A percentile compares a stretch with the other conserved stretches of the same genome.
These are phyloP conservation scores for Staphylotrichum longicolle DNA, from an alignment of 495 filamentous ascomycete genomes.

Conservation along the genomic window DNA sequence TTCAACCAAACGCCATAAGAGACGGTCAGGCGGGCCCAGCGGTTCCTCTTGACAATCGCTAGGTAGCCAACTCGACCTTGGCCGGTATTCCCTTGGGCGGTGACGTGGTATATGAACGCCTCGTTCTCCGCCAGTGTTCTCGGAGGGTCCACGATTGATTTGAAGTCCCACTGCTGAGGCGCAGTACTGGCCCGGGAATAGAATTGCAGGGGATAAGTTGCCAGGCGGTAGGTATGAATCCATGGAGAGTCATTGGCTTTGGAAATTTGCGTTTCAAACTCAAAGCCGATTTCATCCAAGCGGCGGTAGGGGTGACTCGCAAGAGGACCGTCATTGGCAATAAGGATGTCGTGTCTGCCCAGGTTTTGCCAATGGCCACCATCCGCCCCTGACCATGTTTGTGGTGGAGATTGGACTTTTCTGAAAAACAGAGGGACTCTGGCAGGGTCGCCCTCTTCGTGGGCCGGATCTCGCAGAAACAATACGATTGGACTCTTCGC, in stretches of 20 bases:
- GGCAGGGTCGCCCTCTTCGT: not conserved
- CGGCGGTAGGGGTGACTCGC: not conserved
- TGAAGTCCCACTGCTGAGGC: too few species aligned
- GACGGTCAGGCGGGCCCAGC: not conserved
- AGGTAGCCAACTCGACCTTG: not conserved
- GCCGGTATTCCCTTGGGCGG: not conserved
- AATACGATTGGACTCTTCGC: not conserved
- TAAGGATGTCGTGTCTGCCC: not conserved
- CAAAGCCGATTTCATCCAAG: too few species aligned
- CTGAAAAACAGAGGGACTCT: not conserved
- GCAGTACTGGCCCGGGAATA: too few species aligned
- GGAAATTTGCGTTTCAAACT: too few species aligned
- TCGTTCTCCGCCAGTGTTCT: too few species aligned
- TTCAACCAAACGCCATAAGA: not conserved
- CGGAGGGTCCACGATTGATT: too few species aligned
- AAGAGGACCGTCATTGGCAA: not conserved
- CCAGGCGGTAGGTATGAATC: too few species aligned
- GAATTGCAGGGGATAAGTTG: too few species aligned
- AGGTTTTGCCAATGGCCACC: not conserved
- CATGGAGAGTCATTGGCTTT: too few species aligned
- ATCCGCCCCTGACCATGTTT: not conserved
- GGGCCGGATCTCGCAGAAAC: not conserved
- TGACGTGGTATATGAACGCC: too few species aligned
- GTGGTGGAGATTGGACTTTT: not conserved
- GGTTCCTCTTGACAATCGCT: not conserved